Conservation (phyloP, 371 early-diverging fungal genomes). For the Mortierella sp. region DNA sequence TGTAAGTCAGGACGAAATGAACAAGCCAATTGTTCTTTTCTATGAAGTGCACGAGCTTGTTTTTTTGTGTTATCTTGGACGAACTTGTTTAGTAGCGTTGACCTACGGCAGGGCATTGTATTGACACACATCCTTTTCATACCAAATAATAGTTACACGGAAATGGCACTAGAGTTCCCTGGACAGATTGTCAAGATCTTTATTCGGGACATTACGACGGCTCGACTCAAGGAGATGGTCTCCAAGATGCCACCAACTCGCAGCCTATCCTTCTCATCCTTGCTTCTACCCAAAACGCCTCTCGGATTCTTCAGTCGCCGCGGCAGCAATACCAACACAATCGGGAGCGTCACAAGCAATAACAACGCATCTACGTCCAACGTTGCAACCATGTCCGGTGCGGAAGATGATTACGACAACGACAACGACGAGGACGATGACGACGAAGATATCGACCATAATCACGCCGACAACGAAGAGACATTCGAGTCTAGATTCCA, state of each 20-base stretch:
- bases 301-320: slow-evolving; percentile 33
- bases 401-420: not conserved
- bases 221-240: slow-evolving; percentile 24
- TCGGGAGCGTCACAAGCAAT: not conserved
- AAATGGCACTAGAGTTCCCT: slow-evolving; percentile 73
- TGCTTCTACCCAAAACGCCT: slow-evolving; percentile 28
- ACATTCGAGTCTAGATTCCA: not conserved
- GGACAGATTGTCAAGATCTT: slow-evolving; percentile 83
- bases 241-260: slow-evolving; percentile 19
- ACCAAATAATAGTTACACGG: slow-evolving; percentile 62
- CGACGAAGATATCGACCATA: not conserved
- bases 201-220: slow-evolving; percentile 85
- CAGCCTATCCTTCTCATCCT: slow-evolving; percentile 27
- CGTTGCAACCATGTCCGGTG: not conserved
- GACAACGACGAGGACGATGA: not conserved
- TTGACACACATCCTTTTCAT: not conserved
- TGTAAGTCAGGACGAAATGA: slow-evolving; percentile 41
- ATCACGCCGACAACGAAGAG: not conserved
- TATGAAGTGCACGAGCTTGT: not conserved
- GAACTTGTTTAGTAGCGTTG: too few species aligned
- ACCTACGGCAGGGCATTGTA: not conserved
- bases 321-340: slow-evolving; percentile 12
- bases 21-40: not conserved
- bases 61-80: not conserved
- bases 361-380: not conserved